Conservation (phyloP, 1,284 basidiomycete species). For the Stygiomarasmius scandens region DNA sequence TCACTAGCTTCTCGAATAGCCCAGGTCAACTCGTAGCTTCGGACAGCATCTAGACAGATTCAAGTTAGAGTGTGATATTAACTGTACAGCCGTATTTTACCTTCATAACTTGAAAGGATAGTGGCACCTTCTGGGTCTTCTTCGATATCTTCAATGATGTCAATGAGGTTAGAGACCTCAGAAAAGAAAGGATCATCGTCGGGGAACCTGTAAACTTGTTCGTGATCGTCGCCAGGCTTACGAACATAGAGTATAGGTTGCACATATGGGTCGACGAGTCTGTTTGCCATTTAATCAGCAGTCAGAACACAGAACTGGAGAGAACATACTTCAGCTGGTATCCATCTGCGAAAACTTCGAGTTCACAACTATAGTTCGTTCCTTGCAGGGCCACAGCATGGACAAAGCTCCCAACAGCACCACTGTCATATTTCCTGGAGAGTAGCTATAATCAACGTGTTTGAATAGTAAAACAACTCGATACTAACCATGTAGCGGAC, state of each 20-base stretch:
- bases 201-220: slow-evolving; percentile 74
- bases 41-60: slow-evolving; percentile 69
- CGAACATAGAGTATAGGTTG: slow-evolving; percentile 85
- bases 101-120: slow-evolving; percentile 78
- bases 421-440: slow-evolving; percentile 87
- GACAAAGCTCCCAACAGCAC: slow-evolving; percentile 88
- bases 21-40: slow-evolving; percentile 88
- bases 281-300: slow-evolving; percentile 29
- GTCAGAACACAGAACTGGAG: not conserved
- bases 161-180: slow-evolving; percentile 84
- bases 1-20: slow-evolving; percentile 83
- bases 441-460: not conserved
- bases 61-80: slow-evolving; percentile 2
- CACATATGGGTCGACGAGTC: slow-evolving; percentile 87
- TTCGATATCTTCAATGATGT: slow-evolving; percentile 80
- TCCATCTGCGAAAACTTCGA: slow-evolving; percentile 91
- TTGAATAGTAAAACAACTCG: not conserved
- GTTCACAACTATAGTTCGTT: slow-evolving; percentile 88
- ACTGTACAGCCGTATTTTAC: slow-evolving; percentile 36
- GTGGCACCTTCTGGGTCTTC: slow-evolving; percentile 68
- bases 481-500: slow-evolving; percentile 69
- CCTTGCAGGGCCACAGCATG: slow-evolving; percentile 91
- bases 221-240: slow-evolving; percentile 82
- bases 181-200: slow-evolving; percentile 95
- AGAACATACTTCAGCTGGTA: slow-evolving; percentile 68